Conservation (phyloP, 352 stramenopile genomes). For the Pythium phragmitis region DNA sequence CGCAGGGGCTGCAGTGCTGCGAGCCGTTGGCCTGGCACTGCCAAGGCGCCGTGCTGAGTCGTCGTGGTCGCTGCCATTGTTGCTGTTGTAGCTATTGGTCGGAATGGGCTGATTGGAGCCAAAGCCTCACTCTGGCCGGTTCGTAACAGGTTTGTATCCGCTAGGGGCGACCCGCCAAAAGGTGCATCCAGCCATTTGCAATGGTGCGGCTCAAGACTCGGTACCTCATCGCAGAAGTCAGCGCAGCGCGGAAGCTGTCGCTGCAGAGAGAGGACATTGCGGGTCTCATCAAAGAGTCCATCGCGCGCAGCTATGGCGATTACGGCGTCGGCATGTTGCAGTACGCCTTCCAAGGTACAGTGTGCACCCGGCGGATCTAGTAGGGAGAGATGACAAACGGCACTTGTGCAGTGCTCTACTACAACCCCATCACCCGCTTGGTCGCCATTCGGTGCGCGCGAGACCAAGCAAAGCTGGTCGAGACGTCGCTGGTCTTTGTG, state of each 20-base stretch:
- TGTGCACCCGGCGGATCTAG: neutral
- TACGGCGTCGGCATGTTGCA: constrained; percentile 62
- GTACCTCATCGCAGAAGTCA: constrained; percentile 68
- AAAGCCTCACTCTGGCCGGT: neutral
- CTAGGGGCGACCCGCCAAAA: neutral
- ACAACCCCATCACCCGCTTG: constrained; percentile 49
- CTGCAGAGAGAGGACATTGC: constrained; percentile 66
- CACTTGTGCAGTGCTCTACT: constrained; percentile 53
- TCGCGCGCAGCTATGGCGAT: constrained; percentile 67
- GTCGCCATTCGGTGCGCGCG: constrained; percentile 63
- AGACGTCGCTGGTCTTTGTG: constrained; percentile 74
- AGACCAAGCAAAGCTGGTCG: constrained; percentile 70
- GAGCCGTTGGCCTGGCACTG: constrained; percentile 60
- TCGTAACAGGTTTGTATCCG: constrained; percentile 11
- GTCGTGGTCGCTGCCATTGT: constrained; percentile 15
- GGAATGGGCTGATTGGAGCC: constrained; percentile 8
- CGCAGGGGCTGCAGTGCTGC: constrained; percentile 36
- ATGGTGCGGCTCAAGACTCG: constrained; percentile 83
- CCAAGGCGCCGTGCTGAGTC: constrained; percentile 26
- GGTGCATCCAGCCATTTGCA: constrained; percentile 2
- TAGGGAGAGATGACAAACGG: neutral
- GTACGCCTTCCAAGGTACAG: constrained; percentile 76
- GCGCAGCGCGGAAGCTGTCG: constrained; percentile 37
- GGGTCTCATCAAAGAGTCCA: constrained; percentile 55
- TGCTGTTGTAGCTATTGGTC: constrained; percentile 23